phyloP scores from a whole-genome alignment of 2,329 filamentous ascomycete genomes.

The Calycina herbarum region DNA sequence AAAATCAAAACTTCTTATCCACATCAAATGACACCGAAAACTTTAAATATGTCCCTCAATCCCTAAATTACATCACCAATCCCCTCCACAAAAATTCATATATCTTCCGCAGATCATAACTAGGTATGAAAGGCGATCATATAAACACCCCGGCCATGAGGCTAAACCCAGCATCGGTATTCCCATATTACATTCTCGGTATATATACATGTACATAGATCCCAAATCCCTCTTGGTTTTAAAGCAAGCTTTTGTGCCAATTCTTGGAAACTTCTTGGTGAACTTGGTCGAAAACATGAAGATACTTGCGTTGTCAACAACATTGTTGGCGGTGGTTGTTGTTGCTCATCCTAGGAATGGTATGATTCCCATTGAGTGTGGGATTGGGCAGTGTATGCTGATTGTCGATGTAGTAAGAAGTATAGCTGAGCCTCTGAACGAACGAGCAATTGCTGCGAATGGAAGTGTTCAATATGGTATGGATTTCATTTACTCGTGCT shows the following conservation, averaged over 20 bases:
- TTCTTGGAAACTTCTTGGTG: not conserved
- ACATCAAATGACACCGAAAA: not conserved
- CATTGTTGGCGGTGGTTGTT: slow-evolving; percentile 13
- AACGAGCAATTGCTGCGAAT: slow-evolving; percentile 13
- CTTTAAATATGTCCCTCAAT: not conserved
- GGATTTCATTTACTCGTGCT: not conserved
- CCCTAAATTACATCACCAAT: not conserved
- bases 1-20: not conserved
- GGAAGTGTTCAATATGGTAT: slow-evolving; percentile 28
- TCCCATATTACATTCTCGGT: not conserved
- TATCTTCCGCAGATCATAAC: not conserved
- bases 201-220: not conserved
- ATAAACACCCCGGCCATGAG: not conserved
- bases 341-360: slow-evolving; percentile 15
- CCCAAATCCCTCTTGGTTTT: not conserved
- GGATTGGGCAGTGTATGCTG: not conserved
- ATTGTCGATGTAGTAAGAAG: not conserved
- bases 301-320: slow-evolving; percentile 1
- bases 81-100: not conserved
- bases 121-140: not conserved
- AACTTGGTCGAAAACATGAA: slow-evolving; percentile 12
- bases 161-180: slow-evolving; percentile 1
- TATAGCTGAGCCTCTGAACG: not conserved
- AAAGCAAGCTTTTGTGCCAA: slow-evolving; percentile 1
- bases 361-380: slow-evolving; percentile 1